These are phyloP conservation scores for Peronospora farinosa DNA, from an alignment of 352 stramenopile species.

Conservation along the genomic window DNA sequence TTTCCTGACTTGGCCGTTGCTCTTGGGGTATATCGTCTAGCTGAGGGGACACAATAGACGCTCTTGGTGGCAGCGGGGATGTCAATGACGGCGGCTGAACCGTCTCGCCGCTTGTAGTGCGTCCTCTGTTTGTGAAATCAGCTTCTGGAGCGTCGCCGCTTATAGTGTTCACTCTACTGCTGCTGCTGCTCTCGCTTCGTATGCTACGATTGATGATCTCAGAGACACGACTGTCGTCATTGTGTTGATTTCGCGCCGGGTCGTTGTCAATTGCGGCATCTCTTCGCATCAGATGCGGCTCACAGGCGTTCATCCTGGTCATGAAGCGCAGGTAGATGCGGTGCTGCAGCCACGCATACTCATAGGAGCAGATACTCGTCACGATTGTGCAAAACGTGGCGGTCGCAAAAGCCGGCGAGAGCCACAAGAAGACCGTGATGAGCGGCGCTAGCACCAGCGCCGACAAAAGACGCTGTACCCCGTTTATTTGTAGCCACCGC, in stretches of 20 bases:
- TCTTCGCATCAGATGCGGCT: conserved; percentile 14
- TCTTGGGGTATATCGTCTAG: conserved; percentile 8
- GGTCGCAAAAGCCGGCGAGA: conserved; percentile 55
- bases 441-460: conserved; percentile 50
- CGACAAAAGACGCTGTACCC: conserved; percentile 56
- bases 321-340: conserved; percentile 54
- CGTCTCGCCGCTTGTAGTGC: conserved; percentile 24
- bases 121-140: conserved; percentile 13
- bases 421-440: conserved; percentile 61
- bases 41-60: conserved; percentile 3
- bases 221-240: conserved; percentile 13
- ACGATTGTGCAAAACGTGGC: conserved; percentile 62
- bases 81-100: conserved; percentile 19
- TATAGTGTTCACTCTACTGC: conserved; percentile 8
- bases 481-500: conserved; percentile 34
- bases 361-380: conserved; percentile 57
- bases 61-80: conserved; percentile 7
- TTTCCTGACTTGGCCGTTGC: conserved; percentile 8
- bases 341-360: conserved; percentile 65
- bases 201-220: conserved; percentile 31
- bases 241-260: conserved; percentile 8
- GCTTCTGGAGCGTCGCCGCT: neutral
- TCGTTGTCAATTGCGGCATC: neutral
- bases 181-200: conserved; percentile 27
- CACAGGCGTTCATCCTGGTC: conserved; percentile 27